These are phyloP conservation scores for Globisporangium irregulare DNA, from an alignment of 352 stramenopile genomes.

Conservation along the genomic window DNA sequence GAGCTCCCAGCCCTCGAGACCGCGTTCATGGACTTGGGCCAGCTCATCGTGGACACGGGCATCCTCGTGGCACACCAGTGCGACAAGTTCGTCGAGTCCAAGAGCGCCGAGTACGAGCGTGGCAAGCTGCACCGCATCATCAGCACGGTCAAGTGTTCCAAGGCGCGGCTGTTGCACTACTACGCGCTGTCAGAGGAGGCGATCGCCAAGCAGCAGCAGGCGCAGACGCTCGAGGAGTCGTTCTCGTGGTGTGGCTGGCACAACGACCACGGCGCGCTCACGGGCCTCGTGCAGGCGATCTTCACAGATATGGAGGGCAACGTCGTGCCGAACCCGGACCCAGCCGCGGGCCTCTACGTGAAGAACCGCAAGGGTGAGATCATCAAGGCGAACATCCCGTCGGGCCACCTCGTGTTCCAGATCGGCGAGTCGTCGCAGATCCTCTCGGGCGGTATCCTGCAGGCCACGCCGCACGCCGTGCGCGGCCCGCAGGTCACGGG, in stretches of 20 bases:
- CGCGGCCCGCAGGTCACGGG: slow-evolving; percentile 66
- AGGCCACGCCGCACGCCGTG: slow-evolving; percentile 92
- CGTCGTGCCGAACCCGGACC: slow-evolving; percentile 71
- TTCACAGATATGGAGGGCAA: slow-evolving; percentile 80
- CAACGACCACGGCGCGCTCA: slow-evolving; percentile 95
- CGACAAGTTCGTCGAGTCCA: slow-evolving; percentile 84
- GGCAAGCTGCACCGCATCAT: slow-evolving; percentile 90
- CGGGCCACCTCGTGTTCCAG: slow-evolving; percentile 91
- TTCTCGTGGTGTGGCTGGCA: slow-evolving; percentile 98
- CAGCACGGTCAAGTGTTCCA: slow-evolving; percentile 83
- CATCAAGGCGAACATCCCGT: slow-evolving; percentile 85
- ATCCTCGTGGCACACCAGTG: slow-evolving; percentile 90
- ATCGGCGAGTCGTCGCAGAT: slow-evolving; percentile 96
- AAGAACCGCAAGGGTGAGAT: slow-evolving; percentile 89
- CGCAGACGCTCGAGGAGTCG: slow-evolving; percentile 51
- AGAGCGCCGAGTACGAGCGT: slow-evolving; percentile 72
- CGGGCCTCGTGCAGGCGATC: slow-evolving; percentile 91
- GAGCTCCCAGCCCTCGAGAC: slow-evolving; percentile 81
- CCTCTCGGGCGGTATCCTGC: slow-evolving; percentile 89
- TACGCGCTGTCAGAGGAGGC: slow-evolving; percentile 83
- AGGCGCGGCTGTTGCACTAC: slow-evolving; percentile 95
- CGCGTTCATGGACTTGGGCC: slow-evolving; percentile 89
- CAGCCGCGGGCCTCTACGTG: slow-evolving; percentile 90
- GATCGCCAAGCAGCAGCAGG: slow-evolving; percentile 44
- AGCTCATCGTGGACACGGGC: slow-evolving; percentile 92